Conservation (phyloP, 2,329 filamentous ascomycete species). For the Clarireedia homoeocarpa region DNA sequence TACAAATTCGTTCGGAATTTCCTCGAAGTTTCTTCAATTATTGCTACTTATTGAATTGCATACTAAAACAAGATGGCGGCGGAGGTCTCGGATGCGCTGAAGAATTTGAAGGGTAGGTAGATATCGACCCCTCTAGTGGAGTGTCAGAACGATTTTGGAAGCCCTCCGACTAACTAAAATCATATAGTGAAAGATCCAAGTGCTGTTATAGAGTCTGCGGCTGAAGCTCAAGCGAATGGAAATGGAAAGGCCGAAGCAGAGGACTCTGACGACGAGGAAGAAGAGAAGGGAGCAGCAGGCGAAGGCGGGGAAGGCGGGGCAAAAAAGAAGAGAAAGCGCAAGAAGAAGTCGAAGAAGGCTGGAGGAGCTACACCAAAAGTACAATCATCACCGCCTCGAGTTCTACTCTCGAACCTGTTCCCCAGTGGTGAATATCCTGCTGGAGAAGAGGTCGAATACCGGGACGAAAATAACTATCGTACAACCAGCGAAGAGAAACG, state of each 20-base stretch:
- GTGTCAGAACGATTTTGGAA: conserved; percentile 30
- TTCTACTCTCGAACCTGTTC: conserved; percentile 67
- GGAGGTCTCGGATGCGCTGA: conserved; percentile 68
- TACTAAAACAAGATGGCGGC: conserved; percentile 22
- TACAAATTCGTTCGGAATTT: no score
- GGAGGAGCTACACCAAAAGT: conserved; percentile 54
- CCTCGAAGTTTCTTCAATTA: no score
- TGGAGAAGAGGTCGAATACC: conserved; percentile 72
- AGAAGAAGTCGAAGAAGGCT: conserved; percentile 70
- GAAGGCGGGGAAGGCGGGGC: conserved; percentile 32
- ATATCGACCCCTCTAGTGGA: neutral
- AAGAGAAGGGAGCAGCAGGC: conserved; percentile 32
- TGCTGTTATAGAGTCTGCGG: conserved; percentile 23
- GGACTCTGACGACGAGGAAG: conserved; percentile 47
- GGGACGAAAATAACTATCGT: conserved; percentile 67
- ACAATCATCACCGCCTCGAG: conserved; percentile 71
- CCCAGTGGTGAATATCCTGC: conserved; percentile 64
- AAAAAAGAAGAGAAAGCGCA: conserved; percentile 60
- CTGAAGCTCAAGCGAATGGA: conserved; percentile 21
- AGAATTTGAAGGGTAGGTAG: conserved; percentile 71
- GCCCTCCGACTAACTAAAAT: neutral
- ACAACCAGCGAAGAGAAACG: conserved; percentile 82
- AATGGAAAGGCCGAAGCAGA: conserved; percentile 29
- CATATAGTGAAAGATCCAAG: conserved; percentile 26
- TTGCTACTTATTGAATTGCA: neutral